A percentile compares a stretch with the other conserved stretches of the same genome.
Evolutionary conservation across 2,329 filamentous ascomycete genomes (phyloP).

Genomic region (Onygenales sp.): DNA sequence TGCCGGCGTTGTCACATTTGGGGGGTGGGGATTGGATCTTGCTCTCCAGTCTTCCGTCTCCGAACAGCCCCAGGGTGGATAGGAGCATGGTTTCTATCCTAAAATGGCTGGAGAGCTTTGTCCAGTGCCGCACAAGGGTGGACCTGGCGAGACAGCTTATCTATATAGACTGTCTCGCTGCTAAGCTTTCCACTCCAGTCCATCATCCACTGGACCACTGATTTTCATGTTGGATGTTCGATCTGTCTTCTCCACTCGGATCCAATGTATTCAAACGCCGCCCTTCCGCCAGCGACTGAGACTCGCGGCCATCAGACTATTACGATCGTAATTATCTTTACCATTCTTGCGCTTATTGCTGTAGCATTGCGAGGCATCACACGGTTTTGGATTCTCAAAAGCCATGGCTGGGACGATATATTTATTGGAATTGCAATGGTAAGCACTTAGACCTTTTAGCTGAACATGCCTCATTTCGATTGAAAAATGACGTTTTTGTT

Average conservation of each 20-base stretch:
- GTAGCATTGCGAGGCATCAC: background rate
- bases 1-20: background rate
- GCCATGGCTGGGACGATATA: constrained; percentile 1
- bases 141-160: background rate
- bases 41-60: background rate
- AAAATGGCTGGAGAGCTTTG: background rate
- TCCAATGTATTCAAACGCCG: background rate
- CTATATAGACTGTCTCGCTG: background rate
- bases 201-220: background rate
- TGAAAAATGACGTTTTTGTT: background rate
- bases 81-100: background rate
- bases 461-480: background rate
- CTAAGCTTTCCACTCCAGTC: background rate
- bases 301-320: constrained; percentile 1
- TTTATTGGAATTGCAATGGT: constrained; percentile 1
- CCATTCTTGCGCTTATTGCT: background rate
- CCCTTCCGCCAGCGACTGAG: background rate
- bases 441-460: background rate
- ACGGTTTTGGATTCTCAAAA: background rate
- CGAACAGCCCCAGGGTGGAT: background rate
- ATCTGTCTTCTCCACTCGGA: background rate
- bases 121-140: background rate
- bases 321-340: background rate
- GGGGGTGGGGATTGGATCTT: background rate
- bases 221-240: background rate